Percentiles rank a stretch among this genome's conserved stretches.
Conservation (phyloP, 1,284 basidiomycete genomes). For the Bondarzewia mesenterica region DNA sequence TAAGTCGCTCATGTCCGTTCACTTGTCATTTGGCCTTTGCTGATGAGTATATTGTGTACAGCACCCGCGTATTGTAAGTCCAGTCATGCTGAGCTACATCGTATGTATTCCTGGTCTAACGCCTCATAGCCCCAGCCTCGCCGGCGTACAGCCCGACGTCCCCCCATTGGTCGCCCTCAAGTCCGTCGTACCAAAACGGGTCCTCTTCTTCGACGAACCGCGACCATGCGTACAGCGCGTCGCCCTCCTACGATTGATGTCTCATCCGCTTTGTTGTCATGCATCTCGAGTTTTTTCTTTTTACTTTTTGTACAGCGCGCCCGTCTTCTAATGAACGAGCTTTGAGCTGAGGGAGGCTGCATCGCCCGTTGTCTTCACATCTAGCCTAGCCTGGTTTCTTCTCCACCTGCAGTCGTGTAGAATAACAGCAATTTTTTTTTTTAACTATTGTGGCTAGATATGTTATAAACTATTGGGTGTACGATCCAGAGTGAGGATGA, state of each 20-base stretch:
- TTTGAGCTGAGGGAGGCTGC: no score
- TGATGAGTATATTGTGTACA: conserved; percentile 8
- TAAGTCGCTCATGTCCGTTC: conserved; percentile 31
- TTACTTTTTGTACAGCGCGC: not conserved
- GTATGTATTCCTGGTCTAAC: conserved; percentile 13
- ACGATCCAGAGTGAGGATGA: not conserved
- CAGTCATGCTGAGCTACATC: not conserved
- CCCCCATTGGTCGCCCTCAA: conserved; percentile 74
- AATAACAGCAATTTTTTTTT: conserved; percentile 11
- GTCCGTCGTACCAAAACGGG: conserved; percentile 50
- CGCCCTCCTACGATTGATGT: conserved; percentile 49
- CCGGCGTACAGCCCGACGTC: conserved; percentile 80
- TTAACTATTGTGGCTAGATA: conserved; percentile 9
- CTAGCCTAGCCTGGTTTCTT: conserved; percentile 7
- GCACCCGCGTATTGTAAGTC: conserved; percentile 58
- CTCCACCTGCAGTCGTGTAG: conserved; percentile 12
- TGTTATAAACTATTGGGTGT: conserved; percentile 8
- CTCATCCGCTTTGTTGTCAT: not conserved
- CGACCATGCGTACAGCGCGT: conserved; percentile 39
- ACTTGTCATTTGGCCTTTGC: not conserved
- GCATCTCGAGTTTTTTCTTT: not conserved
- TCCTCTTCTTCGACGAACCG: conserved; percentile 20
- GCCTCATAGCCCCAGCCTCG: conserved; percentile 60
- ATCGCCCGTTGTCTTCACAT: conserved; percentile 8
- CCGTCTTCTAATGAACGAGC: conserved; percentile 1